phyloP scores from a whole-genome alignment of 345 rosid species.

The Eucalyptus grandis region DNA sequence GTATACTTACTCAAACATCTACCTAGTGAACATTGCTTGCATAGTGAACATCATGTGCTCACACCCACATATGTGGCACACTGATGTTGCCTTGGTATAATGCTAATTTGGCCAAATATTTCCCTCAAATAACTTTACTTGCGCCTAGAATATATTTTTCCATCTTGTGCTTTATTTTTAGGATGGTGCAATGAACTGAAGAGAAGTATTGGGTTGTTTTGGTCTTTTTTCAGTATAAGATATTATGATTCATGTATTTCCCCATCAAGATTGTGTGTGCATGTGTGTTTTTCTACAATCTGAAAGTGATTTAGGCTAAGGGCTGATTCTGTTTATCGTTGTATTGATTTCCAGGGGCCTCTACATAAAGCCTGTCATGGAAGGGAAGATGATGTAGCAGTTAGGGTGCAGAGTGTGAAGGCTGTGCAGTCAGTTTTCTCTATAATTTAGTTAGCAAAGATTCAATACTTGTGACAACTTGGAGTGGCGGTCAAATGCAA shows the following conservation, averaged over 20 bases:
- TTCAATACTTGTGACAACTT: constrained; percentile 83
- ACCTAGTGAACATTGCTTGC: background rate
- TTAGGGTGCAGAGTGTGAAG: constrained; percentile 63
- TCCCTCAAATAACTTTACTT: background rate
- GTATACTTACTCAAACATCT: background rate
- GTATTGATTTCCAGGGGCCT: constrained; percentile 52
- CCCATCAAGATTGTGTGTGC: background rate
- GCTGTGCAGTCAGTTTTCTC: constrained; percentile 72
- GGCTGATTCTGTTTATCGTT: background rate
- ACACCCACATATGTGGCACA: background rate
- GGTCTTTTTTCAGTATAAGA: background rate
- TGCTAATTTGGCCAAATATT: background rate
- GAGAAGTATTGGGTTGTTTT: background rate
- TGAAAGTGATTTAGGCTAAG: background rate
- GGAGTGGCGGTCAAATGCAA: constrained; percentile 96
- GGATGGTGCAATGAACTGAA: background rate
- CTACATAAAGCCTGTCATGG: constrained; percentile 45
- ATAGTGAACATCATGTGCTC: background rate
- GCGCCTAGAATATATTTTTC: background rate
- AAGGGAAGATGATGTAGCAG: constrained; percentile 37
- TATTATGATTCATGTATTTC: background rate
- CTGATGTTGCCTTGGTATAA: background rate
- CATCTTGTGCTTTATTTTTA: background rate
- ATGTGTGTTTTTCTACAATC: background rate
- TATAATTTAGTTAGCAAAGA: constrained; percentile 84